Evolutionary conservation across 257 asterid genomes (phyloP), one percentile per base, ranked within the genome.

Genomic region (Gardenia jasminoides): DNA sequence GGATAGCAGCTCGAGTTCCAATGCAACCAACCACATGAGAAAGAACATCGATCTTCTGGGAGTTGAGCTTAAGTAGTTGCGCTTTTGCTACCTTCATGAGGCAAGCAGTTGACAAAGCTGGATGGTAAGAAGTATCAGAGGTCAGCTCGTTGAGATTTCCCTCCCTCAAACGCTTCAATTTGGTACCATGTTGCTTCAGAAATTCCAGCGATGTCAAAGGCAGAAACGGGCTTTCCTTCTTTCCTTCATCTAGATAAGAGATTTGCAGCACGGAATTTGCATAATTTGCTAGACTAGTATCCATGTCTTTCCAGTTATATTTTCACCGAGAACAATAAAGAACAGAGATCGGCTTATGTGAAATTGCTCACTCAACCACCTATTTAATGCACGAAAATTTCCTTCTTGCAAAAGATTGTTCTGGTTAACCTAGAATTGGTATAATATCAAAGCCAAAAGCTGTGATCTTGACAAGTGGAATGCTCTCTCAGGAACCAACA

Each of bases 1-100:
- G 76, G 4, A 74, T 85, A 71, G 83, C 84, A 39, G 65, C 31
- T 28, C 50, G 65, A 22, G 62, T 41, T 1, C 65, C 76, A 52
- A 72, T 16, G 0, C 46, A 31, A 48, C 28, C 30, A 2, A 66
- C 26, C 3, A 17, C 62, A 17, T 26, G 28, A 9, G 74, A 69
- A 43, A 69, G 56, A 24, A 69, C 44, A 43, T 69, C 74, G 24
- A 10, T n/a, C 54, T 72, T 54, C 15, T 31, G 62, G 62, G 76
- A 48, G 4, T 72, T 50, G 17, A 72, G 28, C 30, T 50, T 41
- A 16, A 6, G 41, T 36, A 36, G 41, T 36, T 36, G 41, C 1
- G 65, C 76, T 31, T 54, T 17, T 26, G 76, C 76, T 7, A 72
- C 31, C 46, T 28, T 50, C 16, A 72, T 28, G 44, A 50, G 50